Base-by-base conservation (phyloP, 106 monocot genomes). In the Dendrobium chrysotoxum region DNA sequence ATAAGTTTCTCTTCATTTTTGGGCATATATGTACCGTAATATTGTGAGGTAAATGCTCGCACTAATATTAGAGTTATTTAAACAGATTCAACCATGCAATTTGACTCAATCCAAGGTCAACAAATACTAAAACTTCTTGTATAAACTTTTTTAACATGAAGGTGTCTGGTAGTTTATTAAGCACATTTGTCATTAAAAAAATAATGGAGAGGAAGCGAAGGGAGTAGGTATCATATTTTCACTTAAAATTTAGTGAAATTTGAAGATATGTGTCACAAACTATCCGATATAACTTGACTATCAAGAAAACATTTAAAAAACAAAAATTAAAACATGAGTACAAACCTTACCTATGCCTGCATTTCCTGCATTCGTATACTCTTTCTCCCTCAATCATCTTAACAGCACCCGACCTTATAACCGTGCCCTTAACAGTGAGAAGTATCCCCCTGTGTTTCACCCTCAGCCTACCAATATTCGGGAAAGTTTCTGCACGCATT, bases 301-400 rank as follows among this genome's bases (percentile, higher is more conserved):
- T 28, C 15, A 9, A 72, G 13, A 16, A 64, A 80, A 50, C 44
- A 75, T 58, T n/a, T 28, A 77, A 78, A 85, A 78, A 31, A 16
- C 50, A 28, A 81, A 75, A 44, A 44, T 44, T 44, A 50, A 50
- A 31, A 12, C 70, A 70, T 70, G 70, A 35, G 70, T 35, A 70
- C 70, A 70, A 70, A 16, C 70, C 28, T 38, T 87, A 86, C 99
- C 89, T 93, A 57, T 87, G 55, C 80, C 86, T 91, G 90, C 99
- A 99, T 79, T 89, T 95, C 81, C 86, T 88, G 82, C 99, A 99
- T 80, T 90, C 85, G 72, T 99, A 99, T 40, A 84, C 58, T 57
- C 91, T 79, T 83, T 99, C 99, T 25, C 92, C 89, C 79, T 99
- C 99, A 5, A 99, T 99, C 95, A 99, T 99, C 84, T 99, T 99